Evolutionary conservation across 1,284 basidiomycete genomes (phyloP).

Genomic region (Mycosarcoma mackinlayi): DNA sequence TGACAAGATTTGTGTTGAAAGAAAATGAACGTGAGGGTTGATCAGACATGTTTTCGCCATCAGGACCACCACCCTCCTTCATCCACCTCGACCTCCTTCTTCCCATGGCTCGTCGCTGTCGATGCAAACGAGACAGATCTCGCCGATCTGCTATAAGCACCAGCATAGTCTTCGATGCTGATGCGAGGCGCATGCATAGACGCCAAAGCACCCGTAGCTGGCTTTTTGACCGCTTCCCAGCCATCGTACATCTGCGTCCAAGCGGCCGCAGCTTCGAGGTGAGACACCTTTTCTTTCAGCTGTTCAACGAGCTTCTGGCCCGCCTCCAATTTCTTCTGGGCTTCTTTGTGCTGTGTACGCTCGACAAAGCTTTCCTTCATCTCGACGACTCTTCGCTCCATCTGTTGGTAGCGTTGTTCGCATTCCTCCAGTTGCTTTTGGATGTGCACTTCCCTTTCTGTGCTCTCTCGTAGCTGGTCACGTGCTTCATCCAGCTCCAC

Average conservation of each 20-base stretch:
- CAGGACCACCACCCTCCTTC: conserved; percentile 51
- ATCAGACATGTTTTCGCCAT: neutral
- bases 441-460: conserved; percentile 28
- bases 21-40: too few relatives aligned
- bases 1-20: too few relatives aligned
- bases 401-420: conserved; percentile 42
- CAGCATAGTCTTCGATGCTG: neutral
- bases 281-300: conserved; percentile 30
- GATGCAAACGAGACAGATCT: conserved; percentile 27
- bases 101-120: conserved; percentile 5
- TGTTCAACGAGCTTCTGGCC: conserved; percentile 37
- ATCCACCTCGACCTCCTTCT: conserved; percentile 38
- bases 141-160: neutral
- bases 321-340: conserved; percentile 22
- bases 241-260: conserved; percentile 4
- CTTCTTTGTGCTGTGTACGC: conserved; percentile 19
- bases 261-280: conserved; percentile 3
- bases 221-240: conserved; percentile 25
- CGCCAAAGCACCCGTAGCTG: conserved; percentile 23
- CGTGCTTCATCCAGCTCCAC: conserved; percentile 32
- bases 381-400: conserved; percentile 49
- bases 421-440: conserved; percentile 29
- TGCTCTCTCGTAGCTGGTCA: conserved; percentile 25
- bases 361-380: conserved; percentile 54
- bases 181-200: conserved; percentile 40